phyloP scores from a whole-genome alignment of 768 basidiomycete species.

The Pleurotus citrinopileatus region DNA sequence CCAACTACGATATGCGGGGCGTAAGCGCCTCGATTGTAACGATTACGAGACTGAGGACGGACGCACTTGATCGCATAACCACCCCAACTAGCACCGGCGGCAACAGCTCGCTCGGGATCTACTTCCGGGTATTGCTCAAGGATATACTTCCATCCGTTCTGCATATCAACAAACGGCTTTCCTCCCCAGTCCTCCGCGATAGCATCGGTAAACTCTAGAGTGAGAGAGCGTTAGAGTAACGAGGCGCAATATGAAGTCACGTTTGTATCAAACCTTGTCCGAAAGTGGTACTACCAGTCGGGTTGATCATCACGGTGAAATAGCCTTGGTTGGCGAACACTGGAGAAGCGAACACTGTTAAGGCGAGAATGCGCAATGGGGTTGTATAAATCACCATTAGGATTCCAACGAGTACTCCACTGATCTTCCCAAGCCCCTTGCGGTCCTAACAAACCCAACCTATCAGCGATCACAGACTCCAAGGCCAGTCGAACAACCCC shows the following conservation, averaged over 20 bases:
- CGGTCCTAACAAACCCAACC: slow-evolving; percentile 43
- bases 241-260: too few species aligned
- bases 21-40: slow-evolving; percentile 10
- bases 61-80: slow-evolving; percentile 84
- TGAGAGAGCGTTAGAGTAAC: too few species aligned
- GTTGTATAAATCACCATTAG: slow-evolving; percentile 51
- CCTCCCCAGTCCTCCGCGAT: slow-evolving; percentile 85
- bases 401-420: slow-evolving; percentile 94
- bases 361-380: neutral
- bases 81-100: slow-evolving; percentile 83
- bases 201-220: slow-evolving; percentile 80
- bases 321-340: slow-evolving; percentile 89
- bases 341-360: slow-evolving; percentile 21
- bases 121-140: slow-evolving; percentile 71
- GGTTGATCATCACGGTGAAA: slow-evolving; percentile 84
- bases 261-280: slow-evolving; percentile 82
- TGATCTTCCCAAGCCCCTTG: slow-evolving; percentile 87
- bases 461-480: slow-evolving; percentile 1
- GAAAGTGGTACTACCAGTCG: slow-evolving; percentile 91
- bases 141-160: slow-evolving; percentile 70
- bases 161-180: slow-evolving; percentile 78
- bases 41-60: slow-evolving; percentile 14
- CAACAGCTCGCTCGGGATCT: slow-evolving; percentile 65
- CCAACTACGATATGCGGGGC: slow-evolving; percentile 54
- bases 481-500: slow-evolving; percentile 8